phyloP scores from a whole-genome alignment of 2,329 filamentous ascomycete genomes.

The Aureobasidium sp. region DNA sequence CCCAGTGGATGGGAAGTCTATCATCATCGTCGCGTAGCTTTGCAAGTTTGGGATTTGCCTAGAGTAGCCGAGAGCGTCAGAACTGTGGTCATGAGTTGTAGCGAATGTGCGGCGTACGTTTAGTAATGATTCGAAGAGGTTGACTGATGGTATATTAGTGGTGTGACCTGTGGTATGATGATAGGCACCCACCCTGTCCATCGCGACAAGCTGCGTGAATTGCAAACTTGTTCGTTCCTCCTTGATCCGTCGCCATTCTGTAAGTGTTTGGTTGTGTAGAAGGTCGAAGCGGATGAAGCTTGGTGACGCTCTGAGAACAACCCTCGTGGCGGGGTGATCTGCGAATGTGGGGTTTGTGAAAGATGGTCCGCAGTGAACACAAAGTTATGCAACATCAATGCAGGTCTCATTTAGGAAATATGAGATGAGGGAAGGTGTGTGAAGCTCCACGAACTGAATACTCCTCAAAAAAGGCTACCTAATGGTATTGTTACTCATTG shows the following conservation, averaged over 20 bases:
- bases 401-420: neutral
- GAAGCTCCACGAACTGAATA: too few relatives aligned
- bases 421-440: too few relatives aligned
- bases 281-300: neutral
- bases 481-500: too few relatives aligned
- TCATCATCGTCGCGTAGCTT: slow-evolving; percentile 73
- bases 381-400: neutral
- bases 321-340: slow-evolving; percentile 5
- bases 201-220: slow-evolving; percentile 84
- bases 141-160: slow-evolving; percentile 42
- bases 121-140: slow-evolving; percentile 66
- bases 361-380: neutral
- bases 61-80: neutral
- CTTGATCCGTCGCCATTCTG: slow-evolving; percentile 22
- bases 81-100: neutral
- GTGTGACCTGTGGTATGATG: slow-evolving; percentile 10
- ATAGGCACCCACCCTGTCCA: slow-evolving; percentile 61
- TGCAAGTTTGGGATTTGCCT: slow-evolving; percentile 76
- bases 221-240: slow-evolving; percentile 57
- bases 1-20: slow-evolving; percentile 90
- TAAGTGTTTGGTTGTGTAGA: neutral
- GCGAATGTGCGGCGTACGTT: slow-evolving; percentile 40
- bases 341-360: neutral
- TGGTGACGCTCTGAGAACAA: neutral
- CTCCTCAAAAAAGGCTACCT: too few relatives aligned